A percentile compares a stretch with the other conserved stretches of the same genome.
These are phyloP conservation scores for Brasilioporus rufonigricans DNA, from an alignment of 768 basidiomycete species.

Conservation along the genomic window DNA sequence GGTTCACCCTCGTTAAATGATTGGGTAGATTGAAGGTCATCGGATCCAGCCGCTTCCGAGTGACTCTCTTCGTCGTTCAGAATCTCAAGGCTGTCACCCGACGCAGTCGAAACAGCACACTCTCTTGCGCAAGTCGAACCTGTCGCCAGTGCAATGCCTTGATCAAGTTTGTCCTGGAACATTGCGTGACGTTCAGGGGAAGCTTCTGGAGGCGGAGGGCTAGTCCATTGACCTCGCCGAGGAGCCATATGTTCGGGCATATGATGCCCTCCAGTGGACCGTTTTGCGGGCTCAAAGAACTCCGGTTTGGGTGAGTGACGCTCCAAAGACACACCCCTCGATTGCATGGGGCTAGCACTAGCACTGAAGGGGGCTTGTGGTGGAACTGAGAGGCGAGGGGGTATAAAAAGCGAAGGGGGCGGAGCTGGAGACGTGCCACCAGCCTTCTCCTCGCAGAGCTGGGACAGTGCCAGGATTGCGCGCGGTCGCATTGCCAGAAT, in stretches of 20 bases:
- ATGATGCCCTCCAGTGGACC: constrained; percentile 30
- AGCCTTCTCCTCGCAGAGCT: constrained; percentile 89
- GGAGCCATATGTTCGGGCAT: constrained; percentile 78
- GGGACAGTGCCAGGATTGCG: constrained; percentile 77
- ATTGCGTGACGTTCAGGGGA: constrained; percentile 60
- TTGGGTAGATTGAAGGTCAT: constrained; percentile 66
- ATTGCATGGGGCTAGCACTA: constrained; percentile 57
- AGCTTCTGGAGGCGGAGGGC: constrained; percentile 78
- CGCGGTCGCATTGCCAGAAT: constrained; percentile 79
- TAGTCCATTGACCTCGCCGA: constrained; percentile 78
- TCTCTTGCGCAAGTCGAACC: constrained; percentile 60
- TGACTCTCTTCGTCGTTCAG: constrained; percentile 64
- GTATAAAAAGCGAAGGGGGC: constrained; percentile 40
- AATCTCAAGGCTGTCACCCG: constrained; percentile 57
- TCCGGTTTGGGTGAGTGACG: constrained; percentile 51
- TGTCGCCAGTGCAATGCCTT: constrained; percentile 67
- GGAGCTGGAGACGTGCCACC: constrained; percentile 42
- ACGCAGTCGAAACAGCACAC: constrained; percentile 47
- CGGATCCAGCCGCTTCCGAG: constrained; percentile 60
- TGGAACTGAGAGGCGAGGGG: constrained; percentile 48
- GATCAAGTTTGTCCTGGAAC: constrained; percentile 67
- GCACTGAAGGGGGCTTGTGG: constrained; percentile 73
- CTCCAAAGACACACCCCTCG: constrained; percentile 43
- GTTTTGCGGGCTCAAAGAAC: constrained; percentile 44
- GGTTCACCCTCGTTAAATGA: constrained; percentile 56